Base-by-base conservation (phyloP, 129 eudicot genomes). In the Centella asiatica region DNA sequence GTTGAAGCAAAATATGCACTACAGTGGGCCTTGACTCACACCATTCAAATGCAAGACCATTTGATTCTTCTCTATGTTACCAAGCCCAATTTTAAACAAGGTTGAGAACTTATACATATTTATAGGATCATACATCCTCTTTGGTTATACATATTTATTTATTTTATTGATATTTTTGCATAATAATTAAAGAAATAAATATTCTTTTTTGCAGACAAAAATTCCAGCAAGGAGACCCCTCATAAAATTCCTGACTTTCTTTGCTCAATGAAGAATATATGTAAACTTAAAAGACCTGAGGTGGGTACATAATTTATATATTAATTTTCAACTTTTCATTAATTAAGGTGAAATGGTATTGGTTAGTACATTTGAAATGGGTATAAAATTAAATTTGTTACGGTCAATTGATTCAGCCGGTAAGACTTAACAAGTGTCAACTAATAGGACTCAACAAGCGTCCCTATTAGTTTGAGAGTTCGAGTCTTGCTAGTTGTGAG, bases 21-120 rank as follows among this genome's bases (percentile, higher is more conserved):
- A 64, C 89, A 80, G 54, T 90, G 97, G 97, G 89, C 89, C 34
- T 74, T 90, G 13, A 83, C 86, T 42, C 97, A 90, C 56, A 64
- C 89, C 5, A 76, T 86, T n/a, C 97, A 86, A 29, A 74, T 62
- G 50, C 81, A 83, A 20, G 97, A 90, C 60, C 17, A 57, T 23
- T 40, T 90, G 11, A 55, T 74, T 56, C 88, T 90, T 74, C 93
- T 90, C 29, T 63, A 85, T 78, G 86, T 83, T 2, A 58, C 82
- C 65, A 85, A 78, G 77, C 67, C 70, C n/a, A n/a, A n/a, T 75
- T 49, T 80, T 5, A 81, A 77, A 54, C 80, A 74, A 84, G 86
- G 89, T 86, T 4, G 29, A 56, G 2, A 1, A 13, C 47, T 28
- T 20, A 18, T 36, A 7, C 56, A 20, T 37, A 44, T 31, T 44